A percentile compares a stretch with the other conserved stretches of the same genome.
Evolutionary conservation across 1,284 basidiomycete genomes (phyloP).

Genomic region (Laetiporus sulphureus): DNA sequence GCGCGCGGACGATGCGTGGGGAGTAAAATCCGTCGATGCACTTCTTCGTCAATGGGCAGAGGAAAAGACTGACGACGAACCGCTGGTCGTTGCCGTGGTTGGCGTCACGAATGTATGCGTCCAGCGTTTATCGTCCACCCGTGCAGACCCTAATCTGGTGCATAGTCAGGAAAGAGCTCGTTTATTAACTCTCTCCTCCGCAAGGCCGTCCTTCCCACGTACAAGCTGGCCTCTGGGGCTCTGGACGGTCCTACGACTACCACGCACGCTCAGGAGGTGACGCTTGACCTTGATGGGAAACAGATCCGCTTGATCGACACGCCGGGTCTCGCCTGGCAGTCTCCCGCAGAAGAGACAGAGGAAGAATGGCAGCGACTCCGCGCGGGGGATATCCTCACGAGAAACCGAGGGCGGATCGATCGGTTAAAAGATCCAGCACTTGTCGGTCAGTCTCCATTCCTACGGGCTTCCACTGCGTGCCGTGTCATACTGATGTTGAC

Average conservation of each 20-base stretch:
- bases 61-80: conserved; percentile 37
- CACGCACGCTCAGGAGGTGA: conserved; percentile 58
- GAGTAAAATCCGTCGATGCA: conserved; percentile 42
- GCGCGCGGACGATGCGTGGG: conserved; percentile 48
- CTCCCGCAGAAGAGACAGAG: conserved; percentile 33
- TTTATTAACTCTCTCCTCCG: conserved; percentile 71
- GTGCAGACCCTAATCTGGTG: conserved; percentile 6
- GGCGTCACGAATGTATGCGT: conserved; percentile 67
- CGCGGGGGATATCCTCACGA: conserved; percentile 66
- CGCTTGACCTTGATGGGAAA: conserved; percentile 36
- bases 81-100: conserved; percentile 63
- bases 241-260: conserved; percentile 66
- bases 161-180: conserved; percentile 74
- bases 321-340: conserved; percentile 68
- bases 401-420: conserved; percentile 85
- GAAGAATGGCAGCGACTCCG: conserved; percentile 40
- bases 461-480: conserved; percentile 1
- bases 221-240: conserved; percentile 44
- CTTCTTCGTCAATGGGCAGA: conserved; percentile 40
- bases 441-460: conserved; percentile 45
- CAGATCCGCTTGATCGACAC: conserved; percentile 73
- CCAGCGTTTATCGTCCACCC: conserved; percentile 2
- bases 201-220: conserved; percentile 51
- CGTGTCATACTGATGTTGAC: not conserved
- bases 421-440: conserved; percentile 80